Base-by-base conservation (phyloP, 768 basidiomycete species). In the Pisolithus microcarpus region DNA sequence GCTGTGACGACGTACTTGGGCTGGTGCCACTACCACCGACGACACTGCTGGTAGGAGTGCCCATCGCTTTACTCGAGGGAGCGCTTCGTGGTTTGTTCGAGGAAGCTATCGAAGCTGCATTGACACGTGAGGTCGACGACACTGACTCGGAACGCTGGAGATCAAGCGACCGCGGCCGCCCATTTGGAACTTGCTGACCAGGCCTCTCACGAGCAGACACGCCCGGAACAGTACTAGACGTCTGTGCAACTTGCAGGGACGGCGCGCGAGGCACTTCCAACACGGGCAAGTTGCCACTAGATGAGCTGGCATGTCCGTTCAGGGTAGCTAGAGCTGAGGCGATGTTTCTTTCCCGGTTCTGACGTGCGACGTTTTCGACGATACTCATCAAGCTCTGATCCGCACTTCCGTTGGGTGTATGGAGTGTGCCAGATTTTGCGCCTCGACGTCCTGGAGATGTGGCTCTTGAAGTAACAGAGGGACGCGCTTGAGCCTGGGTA, bases 361-460 rank as follows among this genome's bases (percentile, higher is more conserved):
- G n/a, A n/a, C n/a, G n/a, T n/a, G n/a, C n/a, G n/a, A n/a, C n/a
- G n/a, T n/a, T n/a, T n/a, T n/a, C n/a, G n/a, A n/a, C n/a, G 46
- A 87, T 80, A 57, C 77, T 80, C 82, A 87, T 81, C 61, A 86
- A 65, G 39, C 76, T 83, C 38, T 58, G 58, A 18, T 53, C 61
- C 8, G 48, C 38, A 9, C 48, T 59, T 5, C 65, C 58, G 2
- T 65, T 65, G 13, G 44, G 44, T 2, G 26, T 46, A 28, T 56
- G 55, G 1, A 50, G 23, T 16, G 34, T 48, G 3, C 44, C 50
- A 8, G 40, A 47, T 50, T 26, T 58, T 4, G 43, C 19, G 7
- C 21, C 30, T 7, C 43, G 49, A 26, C 56, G 26, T 13, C 43
- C 26, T n/a, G 18, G 63, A 5, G 52, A 9, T 28, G 50, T 57